These are phyloP conservation scores for Citrullus colocynthis DNA, from an alignment of 306 rosid species.

Conservation along the genomic window DNA sequence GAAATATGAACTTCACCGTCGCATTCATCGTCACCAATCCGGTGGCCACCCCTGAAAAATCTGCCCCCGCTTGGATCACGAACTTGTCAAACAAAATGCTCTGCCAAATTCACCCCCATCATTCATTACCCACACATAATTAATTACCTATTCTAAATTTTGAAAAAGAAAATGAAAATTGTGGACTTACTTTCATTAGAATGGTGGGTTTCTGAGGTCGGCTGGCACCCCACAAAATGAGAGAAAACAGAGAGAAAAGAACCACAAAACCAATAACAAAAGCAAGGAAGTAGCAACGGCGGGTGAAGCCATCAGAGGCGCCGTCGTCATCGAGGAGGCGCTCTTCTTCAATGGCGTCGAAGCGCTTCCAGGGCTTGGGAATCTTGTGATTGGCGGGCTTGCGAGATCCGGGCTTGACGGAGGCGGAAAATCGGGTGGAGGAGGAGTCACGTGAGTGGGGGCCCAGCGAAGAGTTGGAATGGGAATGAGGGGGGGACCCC, in stretches of 20 bases:
- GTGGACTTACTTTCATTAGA: slow-evolving; percentile 39
- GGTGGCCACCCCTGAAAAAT: slow-evolving; percentile 75
- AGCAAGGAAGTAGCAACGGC: slow-evolving; percentile 51
- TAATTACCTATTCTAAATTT: too few relatives aligned
- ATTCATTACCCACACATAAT: too few relatives aligned
- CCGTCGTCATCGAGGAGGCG: slow-evolving; percentile 43
- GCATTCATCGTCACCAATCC: slow-evolving; percentile 68
- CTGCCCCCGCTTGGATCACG: slow-evolving; percentile 82
- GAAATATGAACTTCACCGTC: slow-evolving; percentile 53
- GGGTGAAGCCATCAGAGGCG: slow-evolving; percentile 12
- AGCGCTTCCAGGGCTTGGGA: slow-evolving; percentile 60
- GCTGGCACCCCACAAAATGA: slow-evolving; percentile 82
- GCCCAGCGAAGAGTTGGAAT: slow-evolving; percentile 80
- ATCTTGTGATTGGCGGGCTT: slow-evolving; percentile 21
- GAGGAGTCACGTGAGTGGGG: slow-evolving; percentile 82
- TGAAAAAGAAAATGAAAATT: background rate
- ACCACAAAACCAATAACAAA: slow-evolving; percentile 33
- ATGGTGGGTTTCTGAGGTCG: slow-evolving; percentile 63
- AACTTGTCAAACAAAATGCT: slow-evolving; percentile 64
- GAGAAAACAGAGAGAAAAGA: slow-evolving; percentile 53
- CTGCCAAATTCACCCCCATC: slow-evolving; percentile 15
- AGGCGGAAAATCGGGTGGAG: slow-evolving; percentile 77
- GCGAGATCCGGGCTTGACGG: slow-evolving; percentile 24
- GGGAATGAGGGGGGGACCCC: slow-evolving; percentile 94
- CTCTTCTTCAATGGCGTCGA: slow-evolving; percentile 69